Evolutionary conservation across 2,329 filamentous ascomycete species (phyloP).

Genomic region (Ophiostoma tasmaniense): DNA sequence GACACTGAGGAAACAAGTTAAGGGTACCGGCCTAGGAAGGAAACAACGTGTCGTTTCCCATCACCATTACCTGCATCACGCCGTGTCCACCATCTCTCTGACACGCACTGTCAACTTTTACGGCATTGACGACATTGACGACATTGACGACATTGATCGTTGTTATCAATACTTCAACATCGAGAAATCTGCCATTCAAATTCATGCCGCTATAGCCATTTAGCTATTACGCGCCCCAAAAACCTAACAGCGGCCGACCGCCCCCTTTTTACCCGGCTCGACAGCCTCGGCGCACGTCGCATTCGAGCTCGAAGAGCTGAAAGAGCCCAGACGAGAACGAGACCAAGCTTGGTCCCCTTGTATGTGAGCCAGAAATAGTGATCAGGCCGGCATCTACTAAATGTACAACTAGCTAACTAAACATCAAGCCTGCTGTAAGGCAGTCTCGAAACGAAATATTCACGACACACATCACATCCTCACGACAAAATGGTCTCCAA

Average conservation of each 20-base stretch:
- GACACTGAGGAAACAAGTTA: neutral
- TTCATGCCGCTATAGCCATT: neutral
- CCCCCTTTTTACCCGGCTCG: neutral
- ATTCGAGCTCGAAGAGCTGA: neutral
- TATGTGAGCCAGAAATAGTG: neutral
- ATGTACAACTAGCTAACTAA: neutral
- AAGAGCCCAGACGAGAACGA: neutral
- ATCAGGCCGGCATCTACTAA: neutral
- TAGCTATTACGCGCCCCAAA: neutral
- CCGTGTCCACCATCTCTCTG: neutral
- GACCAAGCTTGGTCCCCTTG: neutral
- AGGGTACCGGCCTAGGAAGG: neutral
- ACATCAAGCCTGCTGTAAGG: neutral
- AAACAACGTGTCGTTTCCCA: constrained; percentile 2
- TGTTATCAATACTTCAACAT: neutral
- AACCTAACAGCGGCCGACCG: neutral
- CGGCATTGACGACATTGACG: neutral
- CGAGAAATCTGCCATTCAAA: neutral
- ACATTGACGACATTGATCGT: neutral
- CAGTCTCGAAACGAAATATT: neutral
- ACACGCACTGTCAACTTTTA: neutral
- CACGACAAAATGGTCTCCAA: neutral
- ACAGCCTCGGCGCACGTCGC: neutral
- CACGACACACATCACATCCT: neutral
- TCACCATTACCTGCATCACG: neutral